A percentile compares a stretch with the other conserved stretches of the same genome.
phyloP scores from a whole-genome alignment of 768 basidiomycete genomes.

The Panaeolus cyanescens region DNA sequence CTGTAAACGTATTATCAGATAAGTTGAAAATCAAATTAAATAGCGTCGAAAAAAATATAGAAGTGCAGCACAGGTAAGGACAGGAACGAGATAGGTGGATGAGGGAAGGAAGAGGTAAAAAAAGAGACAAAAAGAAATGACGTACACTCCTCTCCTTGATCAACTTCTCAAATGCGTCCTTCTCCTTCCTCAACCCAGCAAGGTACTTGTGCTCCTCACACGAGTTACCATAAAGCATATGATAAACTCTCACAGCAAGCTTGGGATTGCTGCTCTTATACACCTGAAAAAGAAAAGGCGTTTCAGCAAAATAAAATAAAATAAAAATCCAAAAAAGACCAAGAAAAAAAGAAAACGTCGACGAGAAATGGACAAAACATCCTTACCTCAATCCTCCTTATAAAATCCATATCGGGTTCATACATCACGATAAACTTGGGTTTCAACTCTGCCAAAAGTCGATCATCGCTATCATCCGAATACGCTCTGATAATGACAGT shows the following conservation, averaged over 20 bases:
- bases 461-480: slow-evolving; percentile 91
- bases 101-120: no score
- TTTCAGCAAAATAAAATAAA: not conserved
- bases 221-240: slow-evolving; percentile 92
- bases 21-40: no score
- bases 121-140: slow-evolving; percentile 13
- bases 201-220: slow-evolving; percentile 97
- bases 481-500: slow-evolving; percentile 87
- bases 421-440: slow-evolving; percentile 96
- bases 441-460: slow-evolving; percentile 79
- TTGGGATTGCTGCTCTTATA: slow-evolving; percentile 86
- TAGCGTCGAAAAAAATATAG: no score
- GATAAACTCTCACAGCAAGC: slow-evolving; percentile 85
- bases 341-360: no score
- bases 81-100: no score
- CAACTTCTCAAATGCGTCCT: slow-evolving; percentile 89
- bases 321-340: no score
- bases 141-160: slow-evolving; percentile 91
- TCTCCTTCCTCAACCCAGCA: slow-evolving; percentile 85
- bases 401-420: slow-evolving; percentile 90
- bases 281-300: slow-evolving; percentile 47
- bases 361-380: not conserved
- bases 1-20: slow-evolving; percentile 37
- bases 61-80: no score
- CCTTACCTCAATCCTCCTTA: slow-evolving; percentile 86